phyloP scores from a whole-genome alignment of 176 grass and related monocot species.

The Hyparrhenia diplandra region DNA sequence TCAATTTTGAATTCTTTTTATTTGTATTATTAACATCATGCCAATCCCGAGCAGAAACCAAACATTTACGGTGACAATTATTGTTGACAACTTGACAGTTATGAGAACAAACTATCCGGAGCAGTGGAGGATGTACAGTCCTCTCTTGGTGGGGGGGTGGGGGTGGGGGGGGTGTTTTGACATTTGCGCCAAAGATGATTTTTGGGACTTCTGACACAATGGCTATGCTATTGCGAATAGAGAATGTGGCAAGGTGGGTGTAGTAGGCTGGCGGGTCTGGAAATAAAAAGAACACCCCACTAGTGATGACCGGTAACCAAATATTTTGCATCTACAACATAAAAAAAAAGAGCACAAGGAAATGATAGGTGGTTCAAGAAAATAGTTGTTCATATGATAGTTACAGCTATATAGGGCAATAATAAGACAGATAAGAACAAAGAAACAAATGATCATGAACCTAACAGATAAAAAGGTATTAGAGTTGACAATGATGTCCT shows the following conservation, averaged over 20 bases:
- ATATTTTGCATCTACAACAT: background rate
- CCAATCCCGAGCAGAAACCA: too few relatives aligned
- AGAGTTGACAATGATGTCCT: background rate
- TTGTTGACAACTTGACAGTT: too few relatives aligned
- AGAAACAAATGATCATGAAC: background rate
- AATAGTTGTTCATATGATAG: conserved; percentile 1
- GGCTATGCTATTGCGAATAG: too few relatives aligned
- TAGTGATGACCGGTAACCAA: background rate
- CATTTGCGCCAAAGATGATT: too few relatives aligned
- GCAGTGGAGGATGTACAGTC: too few relatives aligned
- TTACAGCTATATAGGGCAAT: background rate
- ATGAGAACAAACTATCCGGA: too few relatives aligned
- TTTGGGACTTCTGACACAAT: too few relatives aligned
- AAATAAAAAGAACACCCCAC: background rate
- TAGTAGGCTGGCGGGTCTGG: conserved; percentile 70
- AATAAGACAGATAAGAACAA: background rate
- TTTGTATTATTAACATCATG: too few relatives aligned
- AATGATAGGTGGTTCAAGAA: background rate
- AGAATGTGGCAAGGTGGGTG: conserved; percentile 59
- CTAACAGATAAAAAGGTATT: background rate
- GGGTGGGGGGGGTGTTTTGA: too few relatives aligned
- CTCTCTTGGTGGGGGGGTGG: too few relatives aligned
- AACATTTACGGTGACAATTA: too few relatives aligned
- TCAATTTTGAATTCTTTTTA: too few relatives aligned
- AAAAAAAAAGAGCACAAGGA: background rate